These are phyloP conservation scores for Davidsoniella eucalypti DNA, from an alignment of 2,329 filamentous ascomycete species.

Conservation along the genomic window DNA sequence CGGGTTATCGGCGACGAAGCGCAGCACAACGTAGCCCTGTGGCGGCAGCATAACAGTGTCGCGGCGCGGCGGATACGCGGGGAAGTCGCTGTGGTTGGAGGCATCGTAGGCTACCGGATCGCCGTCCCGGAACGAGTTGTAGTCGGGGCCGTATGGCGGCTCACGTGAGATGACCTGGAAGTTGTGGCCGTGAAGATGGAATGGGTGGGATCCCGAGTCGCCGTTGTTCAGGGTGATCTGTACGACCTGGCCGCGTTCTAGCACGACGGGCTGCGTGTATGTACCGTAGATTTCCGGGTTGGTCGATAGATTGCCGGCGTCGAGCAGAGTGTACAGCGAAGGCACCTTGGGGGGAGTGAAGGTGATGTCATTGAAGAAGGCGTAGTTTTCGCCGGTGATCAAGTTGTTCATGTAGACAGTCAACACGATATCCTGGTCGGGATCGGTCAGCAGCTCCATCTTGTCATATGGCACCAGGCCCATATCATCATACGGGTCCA, in stretches of 20 bases:
- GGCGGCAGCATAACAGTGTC: constrained; percentile 32
- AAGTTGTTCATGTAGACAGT: constrained; percentile 35
- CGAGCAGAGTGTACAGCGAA: constrained; percentile 49
- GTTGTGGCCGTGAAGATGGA: constrained; percentile 47
- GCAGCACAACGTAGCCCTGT: constrained; percentile 32
- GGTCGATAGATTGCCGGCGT: constrained; percentile 28
- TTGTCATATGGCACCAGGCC: constrained; percentile 37
- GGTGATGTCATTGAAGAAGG: constrained; percentile 46
- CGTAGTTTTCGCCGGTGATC: constrained; percentile 38
- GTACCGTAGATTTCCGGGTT: constrained; percentile 35
- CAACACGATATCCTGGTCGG: constrained; percentile 34
- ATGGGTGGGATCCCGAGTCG: constrained; percentile 41
- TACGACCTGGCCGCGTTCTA: constrained; percentile 35
- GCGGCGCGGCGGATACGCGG: constrained; percentile 26
- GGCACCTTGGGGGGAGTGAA: constrained; percentile 50
- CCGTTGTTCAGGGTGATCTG: constrained; percentile 44
- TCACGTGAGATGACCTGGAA: constrained; percentile 31
- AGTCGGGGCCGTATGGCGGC: constrained; percentile 7
- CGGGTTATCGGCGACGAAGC: constrained; percentile 27
- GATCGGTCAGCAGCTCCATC: constrained; percentile 28
- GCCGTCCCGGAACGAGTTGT: constrained; percentile 13
- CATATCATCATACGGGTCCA: constrained; percentile 39
- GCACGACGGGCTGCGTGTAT: constrained; percentile 33
- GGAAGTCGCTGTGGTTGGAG: constrained; percentile 22
- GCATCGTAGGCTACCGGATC: constrained; percentile 21